Conservation (phyloP, 306 rosid genomes). For the Quercus rubra region DNA sequence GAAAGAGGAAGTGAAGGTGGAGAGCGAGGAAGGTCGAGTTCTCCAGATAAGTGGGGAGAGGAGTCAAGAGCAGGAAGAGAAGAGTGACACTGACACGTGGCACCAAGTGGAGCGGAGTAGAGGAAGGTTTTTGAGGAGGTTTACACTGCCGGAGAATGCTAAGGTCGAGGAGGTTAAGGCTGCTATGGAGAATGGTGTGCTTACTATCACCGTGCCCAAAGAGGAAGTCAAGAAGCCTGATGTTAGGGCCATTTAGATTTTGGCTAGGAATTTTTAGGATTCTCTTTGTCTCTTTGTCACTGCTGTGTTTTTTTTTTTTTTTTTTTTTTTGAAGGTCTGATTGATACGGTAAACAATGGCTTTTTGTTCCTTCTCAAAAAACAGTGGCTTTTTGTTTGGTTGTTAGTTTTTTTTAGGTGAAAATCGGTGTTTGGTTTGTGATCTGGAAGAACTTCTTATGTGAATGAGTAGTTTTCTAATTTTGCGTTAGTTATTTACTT, state of each 20-base stretch:
- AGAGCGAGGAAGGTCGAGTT: slow-evolving; percentile 24
- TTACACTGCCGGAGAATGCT: slow-evolving; percentile 30
- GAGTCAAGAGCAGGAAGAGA: slow-evolving; percentile 23
- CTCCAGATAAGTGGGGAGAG: slow-evolving; percentile 36
- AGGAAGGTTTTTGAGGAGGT: slow-evolving; percentile 30
- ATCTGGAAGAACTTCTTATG: no score
- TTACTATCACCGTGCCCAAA: slow-evolving; percentile 37
- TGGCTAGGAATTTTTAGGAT: not conserved
- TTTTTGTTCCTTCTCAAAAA: no score
- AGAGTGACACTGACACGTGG: slow-evolving; percentile 18
- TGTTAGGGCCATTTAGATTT: slow-evolving; percentile 27
- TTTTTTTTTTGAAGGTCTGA: no score
- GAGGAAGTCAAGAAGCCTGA: slow-evolving; percentile 11
- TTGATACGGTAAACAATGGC: no score
- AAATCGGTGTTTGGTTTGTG: no score
- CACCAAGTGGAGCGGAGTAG: slow-evolving; percentile 41
- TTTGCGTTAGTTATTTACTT: no score
- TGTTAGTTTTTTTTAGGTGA: no score
- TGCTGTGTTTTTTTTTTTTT: no score
- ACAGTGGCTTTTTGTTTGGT: no score
- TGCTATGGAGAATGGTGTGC: slow-evolving; percentile 35
- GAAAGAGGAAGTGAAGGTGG: slow-evolving; percentile 33
- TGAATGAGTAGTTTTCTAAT: no score
- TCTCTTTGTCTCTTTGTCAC: no score
- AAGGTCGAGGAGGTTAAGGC: slow-evolving; percentile 30